Base-by-base conservation (phyloP, 1,284 basidiomycete species). In the Lentinula novae-zelandiae region DNA sequence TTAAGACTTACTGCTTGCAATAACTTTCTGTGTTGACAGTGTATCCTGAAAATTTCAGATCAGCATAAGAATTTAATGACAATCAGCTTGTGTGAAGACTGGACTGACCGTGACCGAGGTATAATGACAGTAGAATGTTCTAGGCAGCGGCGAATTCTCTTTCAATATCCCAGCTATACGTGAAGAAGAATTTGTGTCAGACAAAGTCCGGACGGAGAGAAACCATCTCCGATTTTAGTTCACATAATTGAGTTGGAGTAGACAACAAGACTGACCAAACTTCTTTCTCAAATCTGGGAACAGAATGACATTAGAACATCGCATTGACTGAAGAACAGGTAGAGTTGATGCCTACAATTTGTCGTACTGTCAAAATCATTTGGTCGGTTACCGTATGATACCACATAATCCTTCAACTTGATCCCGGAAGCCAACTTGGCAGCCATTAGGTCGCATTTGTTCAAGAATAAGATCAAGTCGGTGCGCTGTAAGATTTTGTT, bases 41-140 rank as follows among this genome's bases (percentile, higher is more conserved):
- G 77, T 79, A 65, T 86, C 81, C 83, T 62, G 8, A 60, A 62
- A 17, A 56, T 51, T 12, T 59, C 10, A 33, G 39, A 52, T 40
- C 46, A 40, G 40, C 34, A 44, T 44, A 58, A 49, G 22, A 34
- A 55, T 55, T 44, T 57, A 39, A 36, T 64, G 44, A 44, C 38
- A 60, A 62, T 62, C 3, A 40, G 22, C 9, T 33, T 12, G 10
- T n/a, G 3, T 17, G 12, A 27, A 27, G 39, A 46, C 12, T 33
- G n/a, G n/a, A 36, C 86, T 64, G 63, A 90, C 89, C 60, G 84
- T 88, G 15, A 89, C 88, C 9, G 84, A 82, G 2, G 88, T 91
- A 64, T 88, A 80, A 72, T 90, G 87, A 65, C 81, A 86, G 67
- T 87, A 89, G 67, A 87, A 87, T 2, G 77, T 75, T 48, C 87